Base-by-base conservation (phyloP, 2,329 filamentous ascomycete species). In the Sarocladium oryzae region DNA sequence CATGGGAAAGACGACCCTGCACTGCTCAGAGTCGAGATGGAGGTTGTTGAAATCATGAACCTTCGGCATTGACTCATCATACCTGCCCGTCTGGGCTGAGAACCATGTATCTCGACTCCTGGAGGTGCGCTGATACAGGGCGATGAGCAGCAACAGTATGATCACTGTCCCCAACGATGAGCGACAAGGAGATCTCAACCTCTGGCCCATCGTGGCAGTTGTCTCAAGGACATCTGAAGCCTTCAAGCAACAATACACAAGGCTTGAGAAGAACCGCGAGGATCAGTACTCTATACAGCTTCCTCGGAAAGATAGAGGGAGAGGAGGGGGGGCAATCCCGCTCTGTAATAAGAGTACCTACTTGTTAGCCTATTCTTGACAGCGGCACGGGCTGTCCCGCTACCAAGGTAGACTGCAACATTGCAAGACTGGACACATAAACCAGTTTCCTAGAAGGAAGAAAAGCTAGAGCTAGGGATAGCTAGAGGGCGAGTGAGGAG, bases 1-100 rank as follows among this genome's bases (percentile, higher is more conserved):
- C 2, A 68, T 69, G 1, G 76, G 75, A 54, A 79, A 79, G 1
- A 61, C 57, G 35, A 58, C 57, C 7, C 58, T 55, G 59, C 76
- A 79, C 56, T 77, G 66, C 20, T 65, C 56, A 23, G 69, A 63
- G 11, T 64, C 69, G 43, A 79, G 65, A 40, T 63, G 67, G 18
- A 69, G 65, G 53, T 67, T 67, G 51, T 64, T 61, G 24, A 48
- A 48, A 26, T 33, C 43, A n/a, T 43, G 23, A n/a, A 26, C 4
- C 7, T 28, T 15, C 3, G 40, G 21, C 7, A n/a, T 43, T 11
- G 10, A 28, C 21, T 43, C 23, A 43, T 43, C 40, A 28, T 43
- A 43, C 13, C 40, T 9, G 21, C 23, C 40, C 26, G 13, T 43
- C 23, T n/a, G 40, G 26, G 40, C 23, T 23, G 23, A 43, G 21